Conservation (phyloP, 257 asterid genomes). For the Haberlea rhodopensis region DNA sequence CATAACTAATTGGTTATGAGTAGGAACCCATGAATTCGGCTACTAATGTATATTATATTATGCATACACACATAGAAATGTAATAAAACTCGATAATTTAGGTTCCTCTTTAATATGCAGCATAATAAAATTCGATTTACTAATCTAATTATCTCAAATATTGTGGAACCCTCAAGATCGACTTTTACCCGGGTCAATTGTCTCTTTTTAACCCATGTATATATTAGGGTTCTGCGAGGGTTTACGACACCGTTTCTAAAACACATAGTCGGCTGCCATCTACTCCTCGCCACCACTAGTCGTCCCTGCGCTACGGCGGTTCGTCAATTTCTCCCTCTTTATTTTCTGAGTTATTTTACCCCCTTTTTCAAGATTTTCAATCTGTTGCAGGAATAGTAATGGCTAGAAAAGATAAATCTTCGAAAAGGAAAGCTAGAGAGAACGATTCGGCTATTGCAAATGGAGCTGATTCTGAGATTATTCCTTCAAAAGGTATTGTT, state of each 20-base stretch:
- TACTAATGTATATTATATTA: too few species aligned
- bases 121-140: too few species aligned
- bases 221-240: constrained; percentile 23
- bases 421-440: constrained; percentile 46
- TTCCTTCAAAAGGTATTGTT: constrained; percentile 34
- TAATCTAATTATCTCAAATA: too few species aligned
- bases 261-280: neutral
- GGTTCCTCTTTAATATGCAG: too few species aligned
- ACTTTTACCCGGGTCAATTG: too few species aligned
- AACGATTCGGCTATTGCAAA: constrained; percentile 22
- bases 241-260: neutral
- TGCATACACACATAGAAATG: too few species aligned
- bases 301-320: neutral
- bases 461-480: constrained; percentile 20
- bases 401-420: constrained; percentile 46
- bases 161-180: too few species aligned
- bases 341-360: neutral
- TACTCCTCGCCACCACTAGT: constrained; percentile 12
- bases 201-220: too few species aligned
- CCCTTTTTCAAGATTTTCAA: neutral
- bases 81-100: too few species aligned
- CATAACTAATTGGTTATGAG: too few species aligned
- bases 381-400: constrained; percentile 29
- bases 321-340: neutral
- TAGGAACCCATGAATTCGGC: too few species aligned